These are phyloP conservation scores for Ricinus communis DNA, from an alignment of 345 rosid genomes.

Conservation along the genomic window DNA sequence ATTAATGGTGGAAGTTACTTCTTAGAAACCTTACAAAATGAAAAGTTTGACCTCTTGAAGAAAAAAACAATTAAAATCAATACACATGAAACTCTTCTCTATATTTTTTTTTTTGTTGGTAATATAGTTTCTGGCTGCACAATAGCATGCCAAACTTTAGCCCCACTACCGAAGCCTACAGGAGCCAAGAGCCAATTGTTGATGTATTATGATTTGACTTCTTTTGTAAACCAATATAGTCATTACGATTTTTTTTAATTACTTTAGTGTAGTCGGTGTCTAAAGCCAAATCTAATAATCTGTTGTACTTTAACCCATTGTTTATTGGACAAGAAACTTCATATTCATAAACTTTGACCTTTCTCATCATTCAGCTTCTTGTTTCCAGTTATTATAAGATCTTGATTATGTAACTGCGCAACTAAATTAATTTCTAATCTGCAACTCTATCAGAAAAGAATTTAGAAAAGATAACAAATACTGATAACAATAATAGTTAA, in stretches of 20 bases:
- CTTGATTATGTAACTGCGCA: no score
- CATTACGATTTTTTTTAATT: not conserved
- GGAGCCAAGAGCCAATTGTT: conserved; percentile 12
- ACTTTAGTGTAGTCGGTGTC: conserved; percentile 28
- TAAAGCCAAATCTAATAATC: not conserved
- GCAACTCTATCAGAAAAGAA: no score
- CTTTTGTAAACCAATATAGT: not conserved
- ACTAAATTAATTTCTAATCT: no score
- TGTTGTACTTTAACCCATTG: conserved; percentile 2
- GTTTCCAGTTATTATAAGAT: not conserved
- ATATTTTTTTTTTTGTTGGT: not conserved
- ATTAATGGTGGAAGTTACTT: conserved; percentile 12
- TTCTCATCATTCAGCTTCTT: not conserved
- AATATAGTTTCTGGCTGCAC: not conserved
- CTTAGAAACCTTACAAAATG: conserved; percentile 10
- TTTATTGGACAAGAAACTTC: not conserved
- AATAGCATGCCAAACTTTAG: conserved; percentile 6
- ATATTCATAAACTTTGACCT: conserved; percentile 3
- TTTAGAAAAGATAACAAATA: no score
- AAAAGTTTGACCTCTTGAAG: conserved; percentile 14
- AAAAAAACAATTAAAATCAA: conserved; percentile 3
- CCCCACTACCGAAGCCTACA: no score
- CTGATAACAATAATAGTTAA: not conserved
- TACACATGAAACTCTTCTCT: not conserved
- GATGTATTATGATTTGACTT: conserved; percentile 24